phyloP scores from a whole-genome alignment of 1,284 basidiomycete species.

The Ceratobasidium sp. region DNA sequence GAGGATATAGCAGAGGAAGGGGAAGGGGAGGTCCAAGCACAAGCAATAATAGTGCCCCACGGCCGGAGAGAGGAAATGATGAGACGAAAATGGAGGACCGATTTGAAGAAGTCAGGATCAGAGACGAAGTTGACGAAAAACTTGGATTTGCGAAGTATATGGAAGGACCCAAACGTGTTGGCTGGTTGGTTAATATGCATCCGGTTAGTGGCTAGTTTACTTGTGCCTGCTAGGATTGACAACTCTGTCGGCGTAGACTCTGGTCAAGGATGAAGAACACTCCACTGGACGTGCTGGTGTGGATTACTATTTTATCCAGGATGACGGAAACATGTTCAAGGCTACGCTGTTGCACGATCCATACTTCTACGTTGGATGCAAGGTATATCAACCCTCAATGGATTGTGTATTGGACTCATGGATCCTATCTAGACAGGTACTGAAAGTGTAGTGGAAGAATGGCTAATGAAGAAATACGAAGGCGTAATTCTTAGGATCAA shows the following conservation, averaged over 20 bases:
- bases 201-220: constrained; percentile 71
- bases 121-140: constrained; percentile 93
- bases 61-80: constrained; percentile 84
- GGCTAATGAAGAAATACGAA: constrained; percentile 94
- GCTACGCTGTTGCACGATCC: constrained; percentile 94
- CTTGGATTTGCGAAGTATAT: constrained; percentile 89
- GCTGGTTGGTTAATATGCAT: constrained; percentile 99
- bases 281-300: constrained; percentile 89
- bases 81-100: constrained; percentile 85
- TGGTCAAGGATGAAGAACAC: constrained; percentile 87
- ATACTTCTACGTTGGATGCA: constrained; percentile 93
- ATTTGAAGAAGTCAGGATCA: constrained; percentile 81
- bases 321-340: constrained; percentile 97
- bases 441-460: constrained; percentile 95
- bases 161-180: constrained; percentile 79
- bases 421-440: constrained; percentile 74
- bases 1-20: constrained; percentile 56
- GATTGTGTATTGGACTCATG: not conserved
- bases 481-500: constrained; percentile 84
- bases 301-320: constrained; percentile 98
- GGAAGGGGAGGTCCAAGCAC: constrained; percentile 56
- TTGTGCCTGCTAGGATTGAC: not conserved
- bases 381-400: constrained; percentile 66
- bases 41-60: constrained; percentile 57
- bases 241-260: constrained; percentile 67